Evolutionary conservation across 495 filamentous ascomycete species (phyloP).

Genomic region (Hyaloscypha variabilis): DNA sequence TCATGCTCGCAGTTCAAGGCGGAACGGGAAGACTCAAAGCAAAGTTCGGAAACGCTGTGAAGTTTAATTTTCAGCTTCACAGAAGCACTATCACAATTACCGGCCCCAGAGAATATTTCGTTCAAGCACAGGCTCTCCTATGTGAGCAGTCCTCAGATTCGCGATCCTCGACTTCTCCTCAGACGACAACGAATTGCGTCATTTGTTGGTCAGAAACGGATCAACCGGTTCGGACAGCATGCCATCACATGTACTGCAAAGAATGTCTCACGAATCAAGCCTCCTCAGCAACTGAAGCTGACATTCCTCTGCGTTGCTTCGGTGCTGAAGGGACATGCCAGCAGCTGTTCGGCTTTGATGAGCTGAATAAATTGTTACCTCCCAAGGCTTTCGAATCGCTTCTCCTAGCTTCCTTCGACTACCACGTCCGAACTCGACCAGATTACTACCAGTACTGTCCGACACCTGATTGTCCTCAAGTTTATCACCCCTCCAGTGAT

Average conservation of each 20-base stretch:
- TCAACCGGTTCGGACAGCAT: constrained; percentile 39
- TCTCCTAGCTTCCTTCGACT: constrained; percentile 39
- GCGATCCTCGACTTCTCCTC: background rate
- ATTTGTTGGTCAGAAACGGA: constrained; percentile 45
- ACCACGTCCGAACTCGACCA: constrained; percentile 40
- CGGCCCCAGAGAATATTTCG: background rate
- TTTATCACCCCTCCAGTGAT: constrained; percentile 38
- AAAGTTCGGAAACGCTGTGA: constrained; percentile 17
- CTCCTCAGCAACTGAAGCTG: constrained; percentile 26
- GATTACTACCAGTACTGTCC: constrained; percentile 41
- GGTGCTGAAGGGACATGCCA: constrained; percentile 34
- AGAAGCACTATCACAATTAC: constrained; percentile 9
- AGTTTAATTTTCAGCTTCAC: constrained; percentile 6
- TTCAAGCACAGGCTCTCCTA: constrained; percentile 8
- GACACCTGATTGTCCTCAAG: constrained; percentile 41
- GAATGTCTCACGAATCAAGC: constrained; percentile 46
- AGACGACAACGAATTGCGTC: constrained; percentile 34
- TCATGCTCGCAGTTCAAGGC: constrained; percentile 20
- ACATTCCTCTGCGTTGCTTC: constrained; percentile 35
- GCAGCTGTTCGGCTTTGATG: constrained; percentile 32
- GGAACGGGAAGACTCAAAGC: constrained; percentile 11
- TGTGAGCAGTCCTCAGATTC: background rate
- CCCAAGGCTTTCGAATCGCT: constrained; percentile 41
- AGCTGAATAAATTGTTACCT: constrained; percentile 41
- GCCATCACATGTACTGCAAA: constrained; percentile 47